Conservation (phyloP, 1,284 basidiomycete genomes). For the Garcileccinum viscosum region DNA sequence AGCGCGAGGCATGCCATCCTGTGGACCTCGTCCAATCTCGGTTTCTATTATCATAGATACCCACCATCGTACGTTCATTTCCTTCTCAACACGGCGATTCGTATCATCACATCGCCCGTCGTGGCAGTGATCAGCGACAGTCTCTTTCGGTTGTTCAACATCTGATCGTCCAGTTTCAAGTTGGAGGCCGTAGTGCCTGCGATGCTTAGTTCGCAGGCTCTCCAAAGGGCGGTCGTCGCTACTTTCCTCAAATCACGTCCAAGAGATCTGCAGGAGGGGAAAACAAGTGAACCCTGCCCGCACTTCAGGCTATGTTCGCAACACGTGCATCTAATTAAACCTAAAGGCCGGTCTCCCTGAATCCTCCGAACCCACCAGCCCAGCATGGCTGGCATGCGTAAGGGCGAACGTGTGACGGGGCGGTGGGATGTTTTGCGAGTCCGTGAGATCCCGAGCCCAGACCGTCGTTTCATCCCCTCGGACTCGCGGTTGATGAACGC, state of each 20-base stretch:
- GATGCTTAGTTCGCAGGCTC: background rate
- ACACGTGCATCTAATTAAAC: conserved; percentile 16
- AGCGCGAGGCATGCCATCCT: conserved; percentile 14
- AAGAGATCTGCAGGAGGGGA: background rate
- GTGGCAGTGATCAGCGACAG: conserved; percentile 5
- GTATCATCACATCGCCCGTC: background rate
- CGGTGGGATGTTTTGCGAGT: background rate
- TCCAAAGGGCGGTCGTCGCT: background rate
- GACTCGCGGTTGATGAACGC: background rate
- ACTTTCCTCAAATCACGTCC: too few relatives aligned
- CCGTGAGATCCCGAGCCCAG: background rate
- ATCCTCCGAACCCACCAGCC: background rate
- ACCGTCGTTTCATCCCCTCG: background rate
- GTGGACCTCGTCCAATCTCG: background rate
- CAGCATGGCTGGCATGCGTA: background rate
- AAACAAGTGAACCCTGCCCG: background rate
- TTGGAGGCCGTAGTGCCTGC: background rate
- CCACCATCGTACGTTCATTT: conserved; percentile 2
- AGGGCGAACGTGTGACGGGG: conserved; percentile 6
- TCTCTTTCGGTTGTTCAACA: background rate
- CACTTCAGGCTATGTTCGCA: background rate
- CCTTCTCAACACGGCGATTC: conserved; percentile 17
- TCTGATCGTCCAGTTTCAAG: background rate
- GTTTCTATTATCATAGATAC: conserved; percentile 4
- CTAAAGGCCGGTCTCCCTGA: conserved; percentile 15